Evolutionary conservation across 176 grass and related monocot genomes (phyloP).

Genomic region (Musa schizocarpa): DNA sequence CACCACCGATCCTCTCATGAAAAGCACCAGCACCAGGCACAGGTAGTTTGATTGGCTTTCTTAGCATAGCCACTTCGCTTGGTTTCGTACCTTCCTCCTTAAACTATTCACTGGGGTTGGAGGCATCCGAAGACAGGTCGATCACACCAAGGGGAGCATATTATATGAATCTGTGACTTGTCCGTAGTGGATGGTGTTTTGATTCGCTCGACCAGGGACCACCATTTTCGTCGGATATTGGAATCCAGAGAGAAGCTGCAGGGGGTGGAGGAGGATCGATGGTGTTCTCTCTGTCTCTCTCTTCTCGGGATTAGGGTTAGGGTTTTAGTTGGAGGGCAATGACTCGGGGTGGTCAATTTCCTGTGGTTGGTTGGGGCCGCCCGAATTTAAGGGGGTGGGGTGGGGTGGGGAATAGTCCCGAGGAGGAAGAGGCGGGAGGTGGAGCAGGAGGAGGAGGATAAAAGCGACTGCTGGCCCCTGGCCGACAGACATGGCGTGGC

Average conservation of each 20-base stretch:
- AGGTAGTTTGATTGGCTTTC: too few relatives aligned
- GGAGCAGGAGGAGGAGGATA: background rate
- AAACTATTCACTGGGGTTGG: too few relatives aligned
- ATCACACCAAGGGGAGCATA: too few relatives aligned
- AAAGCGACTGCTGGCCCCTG: background rate
- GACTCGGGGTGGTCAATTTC: background rate
- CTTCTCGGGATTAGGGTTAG: background rate
- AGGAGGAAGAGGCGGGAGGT: background rate
- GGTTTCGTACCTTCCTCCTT: too few relatives aligned
- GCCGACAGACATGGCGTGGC: background rate
- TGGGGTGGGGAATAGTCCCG: background rate
- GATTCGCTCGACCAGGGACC: background rate
- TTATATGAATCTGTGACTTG: too few relatives aligned
- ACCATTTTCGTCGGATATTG: background rate
- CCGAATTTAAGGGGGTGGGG: background rate
- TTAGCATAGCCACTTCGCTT: too few relatives aligned
- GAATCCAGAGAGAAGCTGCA: background rate
- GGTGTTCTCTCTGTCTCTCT: too few relatives aligned
- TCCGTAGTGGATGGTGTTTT: background rate
- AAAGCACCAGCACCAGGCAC: too few relatives aligned
- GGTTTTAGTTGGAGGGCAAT: background rate
- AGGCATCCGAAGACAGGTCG: too few relatives aligned
- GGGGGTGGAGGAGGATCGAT: background rate
- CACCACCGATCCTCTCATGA: too few relatives aligned
- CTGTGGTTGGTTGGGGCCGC: background rate